phyloP scores from a whole-genome alignment of 768 basidiomycete species.

The Hemileccinum rubropunctum region DNA sequence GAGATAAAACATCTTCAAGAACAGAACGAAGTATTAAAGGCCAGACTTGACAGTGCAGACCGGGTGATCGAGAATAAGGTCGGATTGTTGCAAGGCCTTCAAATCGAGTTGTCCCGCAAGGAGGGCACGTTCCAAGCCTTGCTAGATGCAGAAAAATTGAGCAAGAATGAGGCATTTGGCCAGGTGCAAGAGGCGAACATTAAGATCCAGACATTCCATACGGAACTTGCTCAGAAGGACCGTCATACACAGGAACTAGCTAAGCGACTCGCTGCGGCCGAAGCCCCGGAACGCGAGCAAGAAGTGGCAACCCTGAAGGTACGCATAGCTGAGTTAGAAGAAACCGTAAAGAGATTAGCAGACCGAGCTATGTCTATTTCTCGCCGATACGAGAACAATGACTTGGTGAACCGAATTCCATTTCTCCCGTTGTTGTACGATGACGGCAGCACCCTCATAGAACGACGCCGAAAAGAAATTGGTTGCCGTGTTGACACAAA shows the following conservation, averaged over 20 bases:
- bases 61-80: constrained; percentile 9
- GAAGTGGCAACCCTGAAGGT: constrained; percentile 22
- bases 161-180: constrained; percentile 18
- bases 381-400: constrained; percentile 42
- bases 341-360: constrained; percentile 26
- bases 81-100: constrained; percentile 14
- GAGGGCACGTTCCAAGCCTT: constrained; percentile 23
- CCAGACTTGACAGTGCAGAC: constrained; percentile 12
- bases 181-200: constrained; percentile 19
- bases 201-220: constrained; percentile 19
- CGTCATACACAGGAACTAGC: constrained; percentile 18
- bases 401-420: constrained; percentile 41
- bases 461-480: constrained; percentile 50
- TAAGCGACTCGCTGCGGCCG: constrained; percentile 21
- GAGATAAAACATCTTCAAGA: constrained; percentile 21
- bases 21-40: constrained; percentile 18
- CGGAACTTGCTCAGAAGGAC: constrained; percentile 22
- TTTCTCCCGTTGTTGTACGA: constrained; percentile 2
- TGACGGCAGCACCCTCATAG: constrained; percentile 31
- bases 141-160: constrained; percentile 23
- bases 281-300: constrained; percentile 27
- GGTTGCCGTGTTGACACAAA: constrained; percentile 42
- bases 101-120: constrained; percentile 23
- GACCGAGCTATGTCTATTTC: constrained; percentile 28
- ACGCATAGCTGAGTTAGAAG: constrained; percentile 29